A percentile compares a stretch with the other conserved stretches of the same genome.
These are phyloP conservation scores for Mortierella claussenii DNA, from an alignment of 192 early-diverging fungal genomes.

Conservation along the genomic window DNA sequence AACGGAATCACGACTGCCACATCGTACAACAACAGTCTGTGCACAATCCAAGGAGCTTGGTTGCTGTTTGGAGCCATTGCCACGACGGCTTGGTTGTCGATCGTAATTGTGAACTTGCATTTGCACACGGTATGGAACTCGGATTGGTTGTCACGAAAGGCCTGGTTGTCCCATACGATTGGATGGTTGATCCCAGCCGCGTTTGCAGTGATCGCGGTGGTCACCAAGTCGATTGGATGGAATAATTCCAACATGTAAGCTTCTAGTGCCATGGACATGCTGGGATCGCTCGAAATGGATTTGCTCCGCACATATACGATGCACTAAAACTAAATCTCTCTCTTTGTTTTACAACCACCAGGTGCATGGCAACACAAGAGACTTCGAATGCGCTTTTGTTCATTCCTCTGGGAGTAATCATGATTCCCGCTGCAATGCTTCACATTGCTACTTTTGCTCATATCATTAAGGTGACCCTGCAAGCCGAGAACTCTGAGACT, in stretches of 20 bases:
- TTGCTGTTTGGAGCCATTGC: slow-evolving; percentile 59
- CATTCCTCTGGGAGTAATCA: slow-evolving; percentile 58
- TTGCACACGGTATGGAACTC: slow-evolving; percentile 65
- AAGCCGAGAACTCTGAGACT: slow-evolving; percentile 45
- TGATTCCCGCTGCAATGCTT: slow-evolving; percentile 53
- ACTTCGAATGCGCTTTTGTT: slow-evolving; percentile 52
- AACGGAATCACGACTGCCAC: slow-evolving; percentile 41
- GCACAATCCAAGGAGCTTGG: slow-evolving; percentile 58
- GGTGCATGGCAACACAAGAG: slow-evolving; percentile 39
- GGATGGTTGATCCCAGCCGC: slow-evolving; percentile 59
- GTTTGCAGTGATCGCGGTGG: slow-evolving; percentile 54
- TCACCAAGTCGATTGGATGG: slow-evolving; percentile 55
- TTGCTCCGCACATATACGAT: neutral
- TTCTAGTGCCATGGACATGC: neutral
- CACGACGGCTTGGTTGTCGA: slow-evolving; percentile 56
- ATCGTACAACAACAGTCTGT: slow-evolving; percentile 54
- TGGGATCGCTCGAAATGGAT: neutral
- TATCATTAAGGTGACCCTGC: slow-evolving; percentile 55
- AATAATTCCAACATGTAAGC: slow-evolving; percentile 60
- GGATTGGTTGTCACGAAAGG: slow-evolving; percentile 54
- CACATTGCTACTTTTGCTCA: slow-evolving; percentile 62
- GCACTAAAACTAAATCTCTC: no score
- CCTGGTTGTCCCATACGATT: slow-evolving; percentile 51
- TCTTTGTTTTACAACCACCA: slow-evolving; percentile 4
- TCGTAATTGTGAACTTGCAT: slow-evolving; percentile 57